These are phyloP conservation scores for Fusarium concolor DNA, from an alignment of 2,329 filamentous ascomycete genomes.

Conservation along the genomic window DNA sequence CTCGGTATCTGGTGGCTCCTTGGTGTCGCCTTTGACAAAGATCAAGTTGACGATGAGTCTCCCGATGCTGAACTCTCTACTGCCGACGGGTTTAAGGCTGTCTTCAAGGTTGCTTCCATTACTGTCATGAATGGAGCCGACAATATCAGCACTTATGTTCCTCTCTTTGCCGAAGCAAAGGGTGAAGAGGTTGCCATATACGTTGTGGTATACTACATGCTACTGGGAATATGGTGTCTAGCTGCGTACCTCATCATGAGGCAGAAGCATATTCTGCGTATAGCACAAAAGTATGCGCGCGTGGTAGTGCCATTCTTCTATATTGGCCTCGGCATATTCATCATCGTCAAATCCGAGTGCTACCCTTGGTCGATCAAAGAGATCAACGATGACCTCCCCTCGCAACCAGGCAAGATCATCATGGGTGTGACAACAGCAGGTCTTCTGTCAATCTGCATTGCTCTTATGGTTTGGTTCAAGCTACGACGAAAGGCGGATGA, in stretches of 20 bases:
- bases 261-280: neutral
- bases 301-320: neutral
- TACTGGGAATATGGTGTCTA: neutral
- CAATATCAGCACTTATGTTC: slow-evolving; percentile 5
- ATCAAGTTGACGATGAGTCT: neutral
- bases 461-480: neutral
- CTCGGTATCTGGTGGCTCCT: slow-evolving; percentile 6
- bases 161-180: neutral
- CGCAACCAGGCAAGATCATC: neutral
- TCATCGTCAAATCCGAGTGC: slow-evolving; percentile 1
- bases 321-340: slow-evolving; percentile 1
- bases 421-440: neutral
- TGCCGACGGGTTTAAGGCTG: neutral
- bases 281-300: neutral
- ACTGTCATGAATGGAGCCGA: slow-evolving; percentile 5
- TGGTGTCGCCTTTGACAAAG: neutral
- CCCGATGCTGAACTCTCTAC: neutral
- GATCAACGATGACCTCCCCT: neutral
- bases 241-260: neutral
- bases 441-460: neutral
- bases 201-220: slow-evolving; percentile 2
- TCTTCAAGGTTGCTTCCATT: slow-evolving; percentile 10
- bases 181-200: slow-evolving; percentile 1
- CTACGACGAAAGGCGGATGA: neutral
- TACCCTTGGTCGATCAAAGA: slow-evolving; percentile 6